A percentile compares a stretch with the other conserved stretches of the same genome.
Conservation (phyloP, 768 basidiomycete genomes). For the Mycena haematopus region DNA sequence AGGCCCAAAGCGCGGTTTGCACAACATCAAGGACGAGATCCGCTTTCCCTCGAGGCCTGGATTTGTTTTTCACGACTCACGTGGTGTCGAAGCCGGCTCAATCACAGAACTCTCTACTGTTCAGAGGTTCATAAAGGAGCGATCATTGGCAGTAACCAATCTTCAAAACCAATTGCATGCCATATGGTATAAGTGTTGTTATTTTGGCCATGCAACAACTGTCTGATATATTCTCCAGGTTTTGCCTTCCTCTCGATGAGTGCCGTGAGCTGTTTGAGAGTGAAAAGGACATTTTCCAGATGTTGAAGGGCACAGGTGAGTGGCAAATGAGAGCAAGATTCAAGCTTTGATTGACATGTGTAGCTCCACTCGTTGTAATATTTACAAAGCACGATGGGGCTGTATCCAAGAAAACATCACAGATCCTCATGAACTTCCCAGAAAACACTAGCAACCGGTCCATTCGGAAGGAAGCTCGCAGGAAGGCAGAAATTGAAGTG, state of each 20-base stretch:
- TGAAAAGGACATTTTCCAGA: neutral
- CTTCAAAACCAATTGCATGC: neutral
- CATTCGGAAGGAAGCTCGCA: neutral
- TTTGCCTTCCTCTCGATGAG: neutral
- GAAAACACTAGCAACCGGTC: neutral
- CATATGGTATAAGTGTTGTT: neutral
- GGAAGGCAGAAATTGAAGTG: too few relatives aligned
- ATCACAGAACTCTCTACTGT: neutral
- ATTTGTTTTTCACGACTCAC: conserved; percentile 7
- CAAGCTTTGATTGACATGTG: neutral
- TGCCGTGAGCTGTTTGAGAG: conserved; percentile 2
- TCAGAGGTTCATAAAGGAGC: neutral
- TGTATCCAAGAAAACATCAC: neutral
- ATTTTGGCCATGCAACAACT: neutral
- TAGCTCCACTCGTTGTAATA: conserved; percentile 6
- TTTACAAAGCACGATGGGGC: conserved; percentile 4
- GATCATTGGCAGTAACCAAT: neutral
- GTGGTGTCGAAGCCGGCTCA: conserved; percentile 4
- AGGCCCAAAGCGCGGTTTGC: neutral
- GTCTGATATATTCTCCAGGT: neutral
- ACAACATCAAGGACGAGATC: neutral
- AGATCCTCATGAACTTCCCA: neutral
- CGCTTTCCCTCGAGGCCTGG: conserved; percentile 6
- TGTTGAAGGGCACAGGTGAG: conserved; percentile 4
- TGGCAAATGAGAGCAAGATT: neutral